Base-by-base conservation (phyloP, 2,329 filamentous ascomycete species). In the Samsoniella hepiali region DNA sequence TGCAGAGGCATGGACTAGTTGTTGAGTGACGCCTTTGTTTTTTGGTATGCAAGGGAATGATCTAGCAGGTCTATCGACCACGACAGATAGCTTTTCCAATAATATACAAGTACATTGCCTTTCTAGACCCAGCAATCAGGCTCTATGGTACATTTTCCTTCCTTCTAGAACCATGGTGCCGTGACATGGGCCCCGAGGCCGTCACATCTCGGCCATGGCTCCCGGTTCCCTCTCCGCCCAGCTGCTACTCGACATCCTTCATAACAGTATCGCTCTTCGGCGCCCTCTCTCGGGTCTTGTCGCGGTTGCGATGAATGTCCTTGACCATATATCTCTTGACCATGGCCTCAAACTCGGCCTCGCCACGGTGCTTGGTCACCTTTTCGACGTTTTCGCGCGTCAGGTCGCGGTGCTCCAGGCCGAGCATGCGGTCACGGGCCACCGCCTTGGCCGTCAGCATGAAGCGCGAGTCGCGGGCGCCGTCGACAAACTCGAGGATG, bases 401-500 rank as follows among this genome's bases (percentile, higher is more conserved):
- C 69, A 95, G 80, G 38, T 90, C 83, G 68, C 87, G 90, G 70
- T 91, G 78, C 2, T 79, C 74, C 58, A 84, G 81, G 45, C 86
- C 82, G 15, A 86, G 75, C 55, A 75, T 72, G 63, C 81, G 77
- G 71, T 87, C 83, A 31, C 87, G 83, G 50, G 91, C 91, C 7
- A 98, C 82, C 0, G 91, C 88, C 69, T 90, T 90, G 32, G 95
- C 95, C 3, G 93, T 97, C 85, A 98, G 88, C 71, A 92, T 91
- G 78, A 97, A 97, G 40, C 93, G 90, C 81, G 97, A 91, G 77
- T 99, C 95, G 74, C 89, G 90, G 40, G 93, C 92, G 42, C 94
- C 93, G 77, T 99, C 95, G 66, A 99, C 93, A 38, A 99, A 85
- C 78, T 98, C 93, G 55, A 99, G 88, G 67, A 99, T 93, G 29